phyloP scores from a whole-genome alignment of 75 land plant species.

The Picea glauca region DNA sequence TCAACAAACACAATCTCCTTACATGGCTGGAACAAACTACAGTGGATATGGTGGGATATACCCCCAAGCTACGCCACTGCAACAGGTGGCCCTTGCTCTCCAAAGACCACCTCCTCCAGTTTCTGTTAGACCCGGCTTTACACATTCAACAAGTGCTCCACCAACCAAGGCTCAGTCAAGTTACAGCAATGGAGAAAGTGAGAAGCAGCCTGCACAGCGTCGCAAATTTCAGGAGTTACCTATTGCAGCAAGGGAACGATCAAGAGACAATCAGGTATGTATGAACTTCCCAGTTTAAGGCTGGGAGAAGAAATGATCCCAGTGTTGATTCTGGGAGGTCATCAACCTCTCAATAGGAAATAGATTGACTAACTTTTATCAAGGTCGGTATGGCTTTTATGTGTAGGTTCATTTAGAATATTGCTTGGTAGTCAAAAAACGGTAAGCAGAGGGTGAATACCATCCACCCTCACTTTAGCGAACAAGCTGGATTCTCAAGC shows the following conservation, averaged over 20 bases:
- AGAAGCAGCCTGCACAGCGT: slow-evolving; percentile 49
- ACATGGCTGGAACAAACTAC: slow-evolving; percentile 54
- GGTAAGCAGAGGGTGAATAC: slow-evolving; percentile 9
- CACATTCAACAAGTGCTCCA: slow-evolving; percentile 5
- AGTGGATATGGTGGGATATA: slow-evolving; percentile 86
- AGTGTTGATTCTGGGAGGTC: slow-evolving; percentile 5
- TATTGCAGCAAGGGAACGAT: slow-evolving; percentile 28
- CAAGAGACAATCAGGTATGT: slow-evolving; percentile 46
- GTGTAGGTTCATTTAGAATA: slow-evolving; percentile 15
- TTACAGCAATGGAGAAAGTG: slow-evolving; percentile 22
- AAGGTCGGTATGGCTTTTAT: background rate
- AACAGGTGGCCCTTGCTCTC: slow-evolving; percentile 80
- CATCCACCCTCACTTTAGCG: background rate
- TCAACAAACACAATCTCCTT: slow-evolving; percentile 11
- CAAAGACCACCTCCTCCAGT: slow-evolving; percentile 53
- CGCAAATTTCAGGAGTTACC: slow-evolving; percentile 84
- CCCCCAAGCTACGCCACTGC: slow-evolving; percentile 90
- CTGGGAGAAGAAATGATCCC: background rate
- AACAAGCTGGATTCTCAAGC: background rate
- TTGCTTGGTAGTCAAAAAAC: slow-evolving; percentile 7
- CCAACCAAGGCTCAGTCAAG: slow-evolving; percentile 18
- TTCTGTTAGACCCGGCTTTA: slow-evolving; percentile 22
- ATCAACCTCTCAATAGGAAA: background rate
- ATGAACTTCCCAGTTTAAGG: background rate
- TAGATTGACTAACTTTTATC: slow-evolving; percentile 1